Evolutionary conservation across 2,329 filamentous ascomycete genomes (phyloP), one percentile per base, ranked within the genome.

Genomic region (Fusarium veterinarium): DNA sequence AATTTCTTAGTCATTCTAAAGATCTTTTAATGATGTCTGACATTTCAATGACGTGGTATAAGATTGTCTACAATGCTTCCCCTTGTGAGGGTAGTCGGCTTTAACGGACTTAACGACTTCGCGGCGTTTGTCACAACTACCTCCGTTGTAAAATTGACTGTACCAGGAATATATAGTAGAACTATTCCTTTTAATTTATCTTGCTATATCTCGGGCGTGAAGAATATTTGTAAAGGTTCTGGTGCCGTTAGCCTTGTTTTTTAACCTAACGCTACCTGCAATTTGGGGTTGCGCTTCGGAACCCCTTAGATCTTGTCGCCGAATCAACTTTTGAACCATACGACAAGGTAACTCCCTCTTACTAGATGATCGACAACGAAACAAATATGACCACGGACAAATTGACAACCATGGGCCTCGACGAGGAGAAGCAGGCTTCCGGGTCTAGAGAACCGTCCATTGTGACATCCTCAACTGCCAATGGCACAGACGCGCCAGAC

Each of bases 291-390:
- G 7, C 41, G 9, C 8, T 30, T 8, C 6, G 3, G 10, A 10
- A 11, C n/a, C 48, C 8, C 16, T 14, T 14, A 3, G 3, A 25
- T 23, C 8, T 6, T 10, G 4, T 6, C 1, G 3, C 6, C 12
- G n/a, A 4, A 10, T 25, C 1, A 2, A 4, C 19, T 10, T 20
- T 14, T 4, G 13, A 16, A 30, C 9, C 30, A 35, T 6, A 11
- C 16, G 3, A 48, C 10, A 9, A 3, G 2, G 2, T 16, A 8
- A 13, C 0, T 6, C 3, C 0, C 1, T 9, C 3, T n/a, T 2
- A 12, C 0, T 14, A 28, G 1, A 12, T 12, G 7, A 6, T 6
- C 10, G 0, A 5, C 25, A 3, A 6, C 2, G 4, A 40, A 40
- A 2, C 7, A 1, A 9, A n/a, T 9, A 17, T 7, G 1, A 2